Base-by-base conservation (phyloP, 768 basidiomycete genomes). In the Dictyophora rubrovolvata region DNA sequence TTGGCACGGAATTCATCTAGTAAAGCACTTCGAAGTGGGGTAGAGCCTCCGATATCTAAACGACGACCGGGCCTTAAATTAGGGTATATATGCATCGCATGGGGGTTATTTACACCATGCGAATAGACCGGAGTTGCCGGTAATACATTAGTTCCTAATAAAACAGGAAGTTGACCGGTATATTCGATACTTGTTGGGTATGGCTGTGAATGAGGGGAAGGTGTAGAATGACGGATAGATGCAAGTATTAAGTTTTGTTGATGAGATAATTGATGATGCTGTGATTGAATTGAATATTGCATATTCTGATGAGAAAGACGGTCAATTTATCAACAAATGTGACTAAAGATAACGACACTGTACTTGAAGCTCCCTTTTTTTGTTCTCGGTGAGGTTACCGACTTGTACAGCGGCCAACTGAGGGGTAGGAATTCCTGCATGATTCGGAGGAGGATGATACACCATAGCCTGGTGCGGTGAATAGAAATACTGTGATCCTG, bases 1-100 rank as follows among this genome's bases (percentile, higher is more conserved):
- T 87, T 86, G 34, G 82, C 77, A 60, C 91, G 81, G 70, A 94
- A 96, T 60, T 93, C 89, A 57, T 94, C 90, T 54, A 96, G 71
- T 42, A 89, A 66, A 9, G 85, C 77, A 69, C 89, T 93, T 54
- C 89, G 81, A 60, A 83, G 67, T 14, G 76, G 69, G 5, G 69
- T 61, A 8, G 66, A 55, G 57, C 75, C 71, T 53, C 63, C 68
- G 35, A 71, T 69, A 34, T 78, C 78, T 18, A 71, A 71, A 47
- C 79, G 80, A 35, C 81, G 79, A 34, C 69, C 68, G 18, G 74
- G 72, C 53, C 79, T 79, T 53, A 73, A 60, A 11, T 64, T 67
- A 23, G 75, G 77, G 64, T 71, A 74, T 55, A 71, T 69, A 63
- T 71, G 75, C 7, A 70, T 61, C 59, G 22, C 50, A 55, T 66